Conservation (phyloP, 176 grass and related monocot genomes). For the Hsuehochloa calcarea region DNA sequence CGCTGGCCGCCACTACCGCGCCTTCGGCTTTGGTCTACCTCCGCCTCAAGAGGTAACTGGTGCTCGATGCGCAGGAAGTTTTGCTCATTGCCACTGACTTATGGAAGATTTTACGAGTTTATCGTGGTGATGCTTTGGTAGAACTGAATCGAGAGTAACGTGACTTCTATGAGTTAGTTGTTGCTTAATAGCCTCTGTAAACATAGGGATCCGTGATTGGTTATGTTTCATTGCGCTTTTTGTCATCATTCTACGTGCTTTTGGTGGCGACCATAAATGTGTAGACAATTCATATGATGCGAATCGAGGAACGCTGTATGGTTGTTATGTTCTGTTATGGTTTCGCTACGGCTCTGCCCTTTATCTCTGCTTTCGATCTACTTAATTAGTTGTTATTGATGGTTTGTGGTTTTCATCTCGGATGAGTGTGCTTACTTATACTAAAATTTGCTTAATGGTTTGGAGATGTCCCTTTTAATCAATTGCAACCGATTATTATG, state of each 20-base stretch:
- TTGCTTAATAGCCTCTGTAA: slow-evolving; percentile 42
- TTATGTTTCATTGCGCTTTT: slow-evolving; percentile 33
- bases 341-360: not conserved
- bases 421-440: not conserved
- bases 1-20: slow-evolving; percentile 15
- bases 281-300: not conserved
- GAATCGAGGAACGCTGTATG: slow-evolving; percentile 22
- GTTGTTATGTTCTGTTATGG: slow-evolving; percentile 17
- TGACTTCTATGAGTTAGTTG: slow-evolving; percentile 39
- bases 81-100: slow-evolving; percentile 30
- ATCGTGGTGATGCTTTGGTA: slow-evolving; percentile 20
- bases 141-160: slow-evolving; percentile 17
- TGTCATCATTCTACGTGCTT: slow-evolving; percentile 10
- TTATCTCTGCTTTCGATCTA: not conserved
- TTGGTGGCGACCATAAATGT: slow-evolving; percentile 28
- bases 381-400: not conserved
- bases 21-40: slow-evolving; percentile 28
- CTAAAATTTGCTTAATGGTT: not conserved
- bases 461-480: not conserved
- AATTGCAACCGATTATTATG: not conserved
- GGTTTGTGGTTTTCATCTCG: not conserved
- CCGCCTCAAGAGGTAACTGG: slow-evolving; percentile 56
- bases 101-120: slow-evolving; percentile 14
- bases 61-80: slow-evolving; percentile 43
- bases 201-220: slow-evolving; percentile 24